Percentiles rank a stretch among this genome's conserved stretches.
Conservation (phyloP, 139 green algal species). For the Coelastrella sp. region DNA sequence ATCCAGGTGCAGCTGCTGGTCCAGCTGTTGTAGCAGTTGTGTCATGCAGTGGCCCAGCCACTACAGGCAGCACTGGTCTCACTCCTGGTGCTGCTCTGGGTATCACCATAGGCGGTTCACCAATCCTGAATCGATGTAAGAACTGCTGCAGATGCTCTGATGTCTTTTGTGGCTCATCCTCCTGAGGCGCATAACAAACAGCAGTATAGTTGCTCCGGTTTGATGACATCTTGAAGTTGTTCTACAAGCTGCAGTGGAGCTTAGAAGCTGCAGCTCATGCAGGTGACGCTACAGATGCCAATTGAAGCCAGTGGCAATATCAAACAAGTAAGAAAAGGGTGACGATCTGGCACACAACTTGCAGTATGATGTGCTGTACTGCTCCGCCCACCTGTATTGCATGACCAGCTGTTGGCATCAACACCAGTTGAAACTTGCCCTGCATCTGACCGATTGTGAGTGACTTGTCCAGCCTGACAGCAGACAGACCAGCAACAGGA, state of each 20-base stretch:
- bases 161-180: constrained; percentile 84
- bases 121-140: constrained; percentile 81
- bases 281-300: too few relatives aligned
- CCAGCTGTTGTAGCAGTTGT: too few relatives aligned
- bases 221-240: too few relatives aligned
- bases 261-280: too few relatives aligned
- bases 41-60: constrained; percentile 58
- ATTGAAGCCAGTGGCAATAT: background rate
- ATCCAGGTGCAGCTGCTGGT: background rate
- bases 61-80: constrained; percentile 63
- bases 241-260: too few relatives aligned
- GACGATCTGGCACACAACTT: background rate
- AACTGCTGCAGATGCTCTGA: constrained; percentile 80
- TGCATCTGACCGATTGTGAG: constrained; percentile 97
- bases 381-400: constrained; percentile 78
- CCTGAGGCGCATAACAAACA: constrained; percentile 60
- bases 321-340: background rate
- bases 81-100: constrained; percentile 53
- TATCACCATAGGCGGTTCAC: constrained; percentile 68
- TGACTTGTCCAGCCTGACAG: constrained; percentile 76
- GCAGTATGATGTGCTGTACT: too few relatives aligned
- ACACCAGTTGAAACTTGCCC: constrained; percentile 94
- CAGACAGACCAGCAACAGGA: background rate
- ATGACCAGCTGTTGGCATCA: constrained; percentile 91
- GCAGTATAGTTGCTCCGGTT: too few relatives aligned